Evolutionary conservation across 805 yeast genomes (phyloP), one percentile per base, ranked within the genome.

Genomic region (Candida loeiensis): DNA sequence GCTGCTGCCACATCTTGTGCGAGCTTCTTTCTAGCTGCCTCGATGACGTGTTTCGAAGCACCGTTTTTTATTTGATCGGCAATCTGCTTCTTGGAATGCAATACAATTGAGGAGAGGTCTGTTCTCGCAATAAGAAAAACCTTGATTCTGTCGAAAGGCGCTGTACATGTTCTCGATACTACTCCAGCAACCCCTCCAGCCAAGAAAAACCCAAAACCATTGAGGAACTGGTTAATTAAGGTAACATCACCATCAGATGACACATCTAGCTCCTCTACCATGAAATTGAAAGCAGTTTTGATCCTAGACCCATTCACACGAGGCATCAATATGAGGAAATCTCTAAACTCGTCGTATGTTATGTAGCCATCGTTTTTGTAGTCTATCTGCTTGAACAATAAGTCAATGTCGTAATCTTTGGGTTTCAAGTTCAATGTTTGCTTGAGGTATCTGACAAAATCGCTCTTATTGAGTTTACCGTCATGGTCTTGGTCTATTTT

Each of bases 111-210:
- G 0, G 85, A 73, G 33, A 85, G 63, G 57, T 85, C 95, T 1
- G 96, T 82, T 59, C 95, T 77, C 1, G 98, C 97, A 53, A 93
- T 93, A 36, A 93, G 67, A 51, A 86, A 93, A 11, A 93, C 98
- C 59, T 93, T 93, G 16, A 93, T 77, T 58, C 99, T 76, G 61
- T 93, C 99, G 48, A 93, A 86, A 8, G 99, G 99, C 0, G 98
- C 99, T 0, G 99, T 93, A 52, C 93, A 84, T 0, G 98, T 89
- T 64, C 99, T 79, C 11, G 96, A 88, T 3, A 93, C 84, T 2
- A 91, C 99, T 2, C 99, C 99, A 1, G 96, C 85, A 15, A 90
- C 61, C 0, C 99, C 99, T 28, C 99, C 99, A 1, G 96, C 95
- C 24, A 90, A 64, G 55, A 93, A 93, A 61, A 79, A 93, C 1